Base-by-base conservation (phyloP, 495 filamentous ascomycete genomes). In the Sporormia fimetaria region DNA sequence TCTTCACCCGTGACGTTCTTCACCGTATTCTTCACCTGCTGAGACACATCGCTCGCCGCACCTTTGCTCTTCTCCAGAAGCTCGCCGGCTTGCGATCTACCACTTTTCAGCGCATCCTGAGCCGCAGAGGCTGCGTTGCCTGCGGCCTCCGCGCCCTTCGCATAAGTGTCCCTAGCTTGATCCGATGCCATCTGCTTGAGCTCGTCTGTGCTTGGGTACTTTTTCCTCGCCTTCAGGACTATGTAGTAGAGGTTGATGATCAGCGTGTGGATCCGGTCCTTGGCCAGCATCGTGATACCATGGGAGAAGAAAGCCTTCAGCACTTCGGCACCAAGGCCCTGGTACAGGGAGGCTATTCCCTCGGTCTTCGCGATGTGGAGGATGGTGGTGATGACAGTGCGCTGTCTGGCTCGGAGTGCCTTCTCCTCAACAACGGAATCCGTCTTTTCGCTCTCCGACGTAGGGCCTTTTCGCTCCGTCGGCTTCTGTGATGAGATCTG, bases 221-320 rank as follows among this genome's bases (percentile, higher is more conserved):
- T 34, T 42, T 48, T 51, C 40, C 54, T 38, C 14, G 50, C 12
- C 34, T 60, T 59, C 46, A 71, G 37, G 7, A 64, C 33, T 1
- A 59, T 48, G 23, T 67, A 80, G 57, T 88, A 92, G 10, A 75
- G 51, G 44, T 70, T 73, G 16, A 93, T 67, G 42, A 94, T 74
- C 12, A 75, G 49, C n/a, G 69, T 61, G 47, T 94, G 86, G n/a
- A 86, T 74, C 11, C 69, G 61, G 37, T 92, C 81, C 60, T 94
- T 94, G 20, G 82, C 72, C 33, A 92, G 60, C 83, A 93, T 93
- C n/a, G 85, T 86, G 18, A 84, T 73, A 1, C 86, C 87, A 51
- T 93, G 84, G 9, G 74, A 77, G 57, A 94, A 78, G 57, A 94
- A 93, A 0, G 81, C 82, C 55, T 84, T 90, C 4, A 88, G 52